Evolutionary conservation across 345 rosid genomes (phyloP).

Genomic region (Acer campestre): DNA sequence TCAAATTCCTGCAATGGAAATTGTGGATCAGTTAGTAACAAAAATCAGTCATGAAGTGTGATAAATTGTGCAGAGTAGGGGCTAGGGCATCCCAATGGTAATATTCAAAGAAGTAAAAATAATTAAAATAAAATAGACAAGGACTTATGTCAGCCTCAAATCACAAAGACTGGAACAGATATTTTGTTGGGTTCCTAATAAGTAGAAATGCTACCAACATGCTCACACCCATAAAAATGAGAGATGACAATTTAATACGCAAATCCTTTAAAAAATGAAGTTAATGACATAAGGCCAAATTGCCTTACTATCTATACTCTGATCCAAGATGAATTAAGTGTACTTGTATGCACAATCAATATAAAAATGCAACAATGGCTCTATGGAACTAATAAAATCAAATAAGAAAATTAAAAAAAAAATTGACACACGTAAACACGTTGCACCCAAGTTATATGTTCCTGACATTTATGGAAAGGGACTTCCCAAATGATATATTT

Average conservation of each 20-base stretch:
- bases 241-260: not conserved
- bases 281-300: not conserved
- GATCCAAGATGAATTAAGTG: not conserved
- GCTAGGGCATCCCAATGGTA: not conserved
- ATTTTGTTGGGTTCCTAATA: not conserved
- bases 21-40: constrained; percentile 12
- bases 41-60: constrained; percentile 4
- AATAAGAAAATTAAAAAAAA: not conserved
- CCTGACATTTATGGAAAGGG: not conserved
- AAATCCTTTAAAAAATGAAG: not conserved
- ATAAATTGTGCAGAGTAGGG: not conserved
- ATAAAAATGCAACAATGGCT: not conserved
- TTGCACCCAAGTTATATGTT: not conserved
- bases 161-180: not conserved
- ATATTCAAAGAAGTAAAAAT: not conserved
- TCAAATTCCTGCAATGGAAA: constrained; percentile 59
- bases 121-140: not conserved
- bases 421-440: not conserved
- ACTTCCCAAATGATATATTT: not conserved
- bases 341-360: constrained; percentile 3
- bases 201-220: not conserved
- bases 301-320: not conserved
- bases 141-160: not conserved
- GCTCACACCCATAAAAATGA: not conserved
- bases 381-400: not conserved